Conservation (phyloP, 1,284 basidiomycete species). For the Papiliotrema laurentii region DNA sequence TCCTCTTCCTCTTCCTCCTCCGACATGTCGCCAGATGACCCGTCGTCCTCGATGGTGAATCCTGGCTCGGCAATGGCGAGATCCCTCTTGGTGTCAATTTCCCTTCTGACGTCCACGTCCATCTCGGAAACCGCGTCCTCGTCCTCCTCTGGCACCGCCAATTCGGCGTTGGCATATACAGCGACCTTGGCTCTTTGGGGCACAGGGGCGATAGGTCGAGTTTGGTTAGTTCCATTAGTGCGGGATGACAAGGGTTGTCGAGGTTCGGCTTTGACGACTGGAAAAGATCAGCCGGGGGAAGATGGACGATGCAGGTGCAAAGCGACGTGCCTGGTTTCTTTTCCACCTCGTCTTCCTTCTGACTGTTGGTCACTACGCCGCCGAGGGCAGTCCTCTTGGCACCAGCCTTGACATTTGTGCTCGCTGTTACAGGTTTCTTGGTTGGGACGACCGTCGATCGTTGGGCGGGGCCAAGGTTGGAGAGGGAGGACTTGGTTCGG, state of each 20-base stretch:
- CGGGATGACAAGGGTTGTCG: conserved; percentile 34
- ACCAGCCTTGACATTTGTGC: conserved; percentile 31
- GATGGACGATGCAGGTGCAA: neutral
- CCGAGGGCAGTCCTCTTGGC: conserved; percentile 41
- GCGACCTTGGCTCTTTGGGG: conserved; percentile 28
- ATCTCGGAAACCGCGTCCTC: conserved; percentile 27
- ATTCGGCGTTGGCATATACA: conserved; percentile 12
- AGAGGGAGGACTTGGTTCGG: conserved; percentile 25
- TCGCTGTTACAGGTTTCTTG: conserved; percentile 15
- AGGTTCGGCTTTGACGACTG: conserved; percentile 24
- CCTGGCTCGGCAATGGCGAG: conserved; percentile 3
- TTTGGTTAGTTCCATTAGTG: conserved; percentile 15
- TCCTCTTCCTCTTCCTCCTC: conserved; percentile 49
- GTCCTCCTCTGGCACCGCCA: conserved; percentile 10
- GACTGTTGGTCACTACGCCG: conserved; percentile 33
- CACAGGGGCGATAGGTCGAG: conserved; percentile 37
- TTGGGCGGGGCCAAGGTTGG: conserved; percentile 28
- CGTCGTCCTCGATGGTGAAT: conserved; percentile 9
- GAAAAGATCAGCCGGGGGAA: neutral
- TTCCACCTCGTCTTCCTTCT: conserved; percentile 23
- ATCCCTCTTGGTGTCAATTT: conserved; percentile 5
- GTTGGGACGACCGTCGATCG: conserved; percentile 15
- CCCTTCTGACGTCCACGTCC: too few relatives aligned
- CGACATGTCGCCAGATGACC: conserved; percentile 4
- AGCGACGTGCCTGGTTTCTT: conserved; percentile 34